A percentile compares a stretch with the other conserved stretches of the same genome.
Evolutionary conservation across 169 alveolate genomes (phyloP).

Genomic region (Eimeria tenella): DNA sequence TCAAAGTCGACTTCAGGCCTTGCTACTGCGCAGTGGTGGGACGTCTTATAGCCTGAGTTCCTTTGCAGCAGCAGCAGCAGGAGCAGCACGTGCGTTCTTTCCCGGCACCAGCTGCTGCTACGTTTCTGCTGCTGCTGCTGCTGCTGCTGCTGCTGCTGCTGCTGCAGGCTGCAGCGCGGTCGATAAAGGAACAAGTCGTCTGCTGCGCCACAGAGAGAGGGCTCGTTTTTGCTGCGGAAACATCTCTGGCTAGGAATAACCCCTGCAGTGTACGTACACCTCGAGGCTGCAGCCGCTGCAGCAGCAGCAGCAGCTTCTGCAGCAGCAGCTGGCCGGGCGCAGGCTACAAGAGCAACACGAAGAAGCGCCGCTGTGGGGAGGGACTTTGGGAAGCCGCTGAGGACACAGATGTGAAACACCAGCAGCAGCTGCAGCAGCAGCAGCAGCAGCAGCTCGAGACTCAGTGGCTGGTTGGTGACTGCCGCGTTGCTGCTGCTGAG

Average conservation of each 20-base stretch:
- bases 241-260: not conserved
- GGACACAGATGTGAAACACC: not conserved
- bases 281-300: conserved; percentile 19
- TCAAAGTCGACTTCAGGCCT: not conserved
- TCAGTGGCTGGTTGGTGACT: not conserved
- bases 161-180: conserved; percentile 46
- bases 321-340: not conserved
- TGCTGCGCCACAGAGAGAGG: conserved; percentile 37
- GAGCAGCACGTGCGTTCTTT: too few species aligned
- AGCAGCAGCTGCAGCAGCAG: not conserved
- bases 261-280: not conserved
- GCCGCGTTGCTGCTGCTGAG: conserved; percentile 57
- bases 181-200: conserved; percentile 13
- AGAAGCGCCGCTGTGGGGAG: conserved; percentile 11
- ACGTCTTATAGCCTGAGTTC: too few species aligned
- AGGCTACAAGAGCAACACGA: not conserved
- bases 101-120: too few species aligned
- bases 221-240: conserved; percentile 19
- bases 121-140: not conserved
- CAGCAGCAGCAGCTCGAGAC: not conserved
- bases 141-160: conserved; percentile 39
- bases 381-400: not conserved
- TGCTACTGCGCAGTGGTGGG: not conserved
- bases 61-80: too few species aligned
- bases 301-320: not conserved